Base-by-base conservation (phyloP, 2,329 filamentous ascomycete genomes). In the Hypocreales sp. region DNA sequence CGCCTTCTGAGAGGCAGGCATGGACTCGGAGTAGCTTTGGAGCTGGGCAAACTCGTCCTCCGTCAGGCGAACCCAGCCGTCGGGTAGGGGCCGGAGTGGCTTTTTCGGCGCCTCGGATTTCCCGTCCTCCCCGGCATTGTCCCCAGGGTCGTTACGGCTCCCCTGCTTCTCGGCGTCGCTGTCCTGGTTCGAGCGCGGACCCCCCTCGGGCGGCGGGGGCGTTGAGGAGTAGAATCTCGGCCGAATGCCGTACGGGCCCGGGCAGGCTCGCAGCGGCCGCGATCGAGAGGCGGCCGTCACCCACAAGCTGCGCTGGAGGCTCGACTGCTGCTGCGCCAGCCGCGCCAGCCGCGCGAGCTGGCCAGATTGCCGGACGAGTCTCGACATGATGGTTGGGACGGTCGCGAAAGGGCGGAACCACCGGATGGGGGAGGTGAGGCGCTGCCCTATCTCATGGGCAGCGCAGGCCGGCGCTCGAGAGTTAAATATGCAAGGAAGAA, bases 291-390 rank as follows among this genome's bases (percentile, higher is more conserved):
- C 35, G 12, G 42, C 35, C 15, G 53, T 41, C 9, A 46, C 36
- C 16, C 47, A 56, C 45, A 54, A 38, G 22, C 58, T 56, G 35
- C 59, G 53, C 44, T 61, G 59, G 29, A 64, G 51, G 34, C 64
- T 53, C 41, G 58, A 54, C 45, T 64, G 61, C 44, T 66, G 56
- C 38, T 67, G 56, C 39, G 63, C 62, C 39, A 64, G 56, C 50
- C 65, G 66, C 32, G 69, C 67, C 45, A 72, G 60, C 50, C 67
- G 65, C 55, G 70, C 68, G 48, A 79, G 56, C 50, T 70, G 67
- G 58, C 70, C 68, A 50, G 74, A 66, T 51, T 72, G 70, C 50
- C 73, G 68, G 40, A 79, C 56, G 44, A 75, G 59, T 44, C 69
- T 68, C 50, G 72, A 72, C 75, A 79, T 79, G 53, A 49, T 42